Evolutionary conservation across 2,329 filamentous ascomycete genomes (phyloP), one percentile per base, ranked within the genome.

Genomic region (Ascochyta koolunga): DNA sequence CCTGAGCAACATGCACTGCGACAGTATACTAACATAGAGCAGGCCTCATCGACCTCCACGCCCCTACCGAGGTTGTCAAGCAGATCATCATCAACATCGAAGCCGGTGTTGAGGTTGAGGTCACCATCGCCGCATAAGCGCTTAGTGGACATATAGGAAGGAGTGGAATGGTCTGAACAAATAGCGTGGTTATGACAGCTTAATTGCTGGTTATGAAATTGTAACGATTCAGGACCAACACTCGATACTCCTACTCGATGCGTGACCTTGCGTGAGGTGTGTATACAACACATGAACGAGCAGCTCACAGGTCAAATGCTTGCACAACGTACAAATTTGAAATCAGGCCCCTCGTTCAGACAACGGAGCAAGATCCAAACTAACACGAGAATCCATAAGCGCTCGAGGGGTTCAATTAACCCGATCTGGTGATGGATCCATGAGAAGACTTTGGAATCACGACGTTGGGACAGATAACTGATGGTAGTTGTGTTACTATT

Each of bases 11-110:
- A n/a, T 5, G 8, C 5, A 4, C 15, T 9, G 18, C n/a, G 18
- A 32, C 29, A 15, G 21, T 9, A 8, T 8, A 39, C 42, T 62
- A 44, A 62, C 24, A 16, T 24, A 27, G n/a, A 24, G 27, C 29
- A 66, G 64, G 64, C 72, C 86, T 97, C 77, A 97, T 97, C 77
- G 93, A 96, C 87, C 90, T 99, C 68, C 93, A 96, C 83, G 95
- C 95, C 73, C 95, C 95, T 62, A 99, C 95, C 75, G 95, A 99
- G 87, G 89, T 93, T 68, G 90, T 96, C 83, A 96, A 96, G 89
- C 89, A 91, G 82, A 93, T 95, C 84, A 95, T 95, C 78, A 89
- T 95, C 85, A 96, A 95, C 84, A 95, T 95, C 79, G 90, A 95
- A 84, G 90, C 90, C 66, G 90, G 90, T 83, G 90, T 95, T 76